Conservation (phyloP, 805 yeast genomes). For the Starmerella powellii region DNA sequence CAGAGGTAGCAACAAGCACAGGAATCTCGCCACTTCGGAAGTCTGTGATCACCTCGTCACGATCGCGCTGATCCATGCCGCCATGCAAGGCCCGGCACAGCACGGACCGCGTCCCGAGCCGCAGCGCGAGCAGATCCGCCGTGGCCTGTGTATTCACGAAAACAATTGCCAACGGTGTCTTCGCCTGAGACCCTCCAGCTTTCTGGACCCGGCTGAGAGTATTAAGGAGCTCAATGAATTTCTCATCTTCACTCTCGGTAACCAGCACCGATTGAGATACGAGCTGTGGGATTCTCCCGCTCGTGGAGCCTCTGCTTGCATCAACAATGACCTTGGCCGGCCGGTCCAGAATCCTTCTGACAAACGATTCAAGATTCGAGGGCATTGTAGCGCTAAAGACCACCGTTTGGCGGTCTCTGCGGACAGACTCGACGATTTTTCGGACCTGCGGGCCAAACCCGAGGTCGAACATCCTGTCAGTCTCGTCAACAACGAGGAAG, state of each 20-base stretch:
- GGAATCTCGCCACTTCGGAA: constrained; percentile 48
- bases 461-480: constrained; percentile 91
- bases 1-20: constrained; percentile 78
- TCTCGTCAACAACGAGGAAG: constrained; percentile 84
- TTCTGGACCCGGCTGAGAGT: too few relatives aligned
- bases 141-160: constrained; percentile 82
- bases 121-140: constrained; percentile 59
- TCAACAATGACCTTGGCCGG: constrained; percentile 70
- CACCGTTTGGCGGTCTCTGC: constrained; percentile 83
- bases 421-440: constrained; percentile 58
- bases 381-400: constrained; percentile 94
- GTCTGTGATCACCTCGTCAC: constrained; percentile 59
- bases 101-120: constrained; percentile 42
- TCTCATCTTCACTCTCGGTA: too few relatives aligned
- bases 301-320: too few relatives aligned
- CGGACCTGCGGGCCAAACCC: constrained; percentile 95
- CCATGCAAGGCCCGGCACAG: constrained; percentile 72
- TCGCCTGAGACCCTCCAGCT: too few relatives aligned
- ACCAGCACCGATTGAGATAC: too few relatives aligned
- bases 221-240: too few relatives aligned
- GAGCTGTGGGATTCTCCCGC: too few relatives aligned
- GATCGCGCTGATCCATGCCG: constrained; percentile 75
- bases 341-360: constrained; percentile 45
- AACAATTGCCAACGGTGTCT: constrained; percentile 37
- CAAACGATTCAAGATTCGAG: constrained; percentile 59